phyloP scores from a whole-genome alignment of 768 basidiomycete genomes.

The Termitomyces sp. region DNA sequence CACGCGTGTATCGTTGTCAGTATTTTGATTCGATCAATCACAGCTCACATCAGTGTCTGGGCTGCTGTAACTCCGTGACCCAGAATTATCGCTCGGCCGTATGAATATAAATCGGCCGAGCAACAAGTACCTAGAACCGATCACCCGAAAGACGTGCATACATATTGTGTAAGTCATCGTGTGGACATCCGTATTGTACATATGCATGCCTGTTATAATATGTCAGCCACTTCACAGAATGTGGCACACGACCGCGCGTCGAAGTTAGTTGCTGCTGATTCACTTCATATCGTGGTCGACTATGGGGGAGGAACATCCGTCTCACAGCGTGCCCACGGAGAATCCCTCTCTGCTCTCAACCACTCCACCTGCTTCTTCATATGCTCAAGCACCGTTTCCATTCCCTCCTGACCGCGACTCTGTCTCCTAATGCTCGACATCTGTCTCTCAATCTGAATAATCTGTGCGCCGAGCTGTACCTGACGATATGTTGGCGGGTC shows the following conservation, averaged over 20 bases:
- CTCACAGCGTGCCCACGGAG: conserved; percentile 13
- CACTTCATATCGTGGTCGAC: conserved; percentile 8
- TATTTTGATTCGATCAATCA: too few species aligned
- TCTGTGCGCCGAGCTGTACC: conserved; percentile 7
- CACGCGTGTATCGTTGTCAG: too few species aligned
- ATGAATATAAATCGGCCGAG: not conserved
- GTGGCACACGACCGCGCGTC: not conserved
- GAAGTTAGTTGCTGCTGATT: not conserved
- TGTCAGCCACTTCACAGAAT: not conserved
- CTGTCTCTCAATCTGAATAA: conserved; percentile 11
- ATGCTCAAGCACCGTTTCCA: conserved; percentile 7
- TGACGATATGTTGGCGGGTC: conserved; percentile 11
- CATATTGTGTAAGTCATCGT: too few species aligned
- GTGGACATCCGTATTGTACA: too few species aligned
- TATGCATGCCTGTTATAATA: too few species aligned
- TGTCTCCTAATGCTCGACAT: conserved; percentile 12
- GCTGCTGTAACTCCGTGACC: too few species aligned
- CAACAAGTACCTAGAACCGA: not conserved
- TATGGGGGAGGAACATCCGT: conserved; percentile 8
- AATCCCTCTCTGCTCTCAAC: conserved; percentile 9
- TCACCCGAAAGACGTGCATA: not conserved
- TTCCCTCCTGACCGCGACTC: conserved; percentile 4
- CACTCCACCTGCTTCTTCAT: conserved; percentile 14
- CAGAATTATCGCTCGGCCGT: too few species aligned
- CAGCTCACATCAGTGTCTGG: too few species aligned